These are phyloP conservation scores for Neodidymelliopsis sp. DNA, from an alignment of 2,329 filamentous ascomycete genomes.

Conservation along the genomic window DNA sequence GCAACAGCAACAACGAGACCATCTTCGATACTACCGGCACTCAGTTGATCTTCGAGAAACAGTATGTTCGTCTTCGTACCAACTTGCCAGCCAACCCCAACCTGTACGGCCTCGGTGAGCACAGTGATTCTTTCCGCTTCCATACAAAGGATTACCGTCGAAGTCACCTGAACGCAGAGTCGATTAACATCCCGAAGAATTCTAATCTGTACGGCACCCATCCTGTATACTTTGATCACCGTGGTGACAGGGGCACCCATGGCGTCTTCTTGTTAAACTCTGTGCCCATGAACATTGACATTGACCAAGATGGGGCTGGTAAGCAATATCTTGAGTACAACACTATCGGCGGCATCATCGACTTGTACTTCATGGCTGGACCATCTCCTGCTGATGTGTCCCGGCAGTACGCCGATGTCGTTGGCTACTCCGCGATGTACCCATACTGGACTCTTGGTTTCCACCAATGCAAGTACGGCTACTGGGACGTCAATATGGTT, in stretches of 20 bases:
- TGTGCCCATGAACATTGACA: slow-evolving; percentile 72
- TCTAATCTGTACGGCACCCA: slow-evolving; percentile 77
- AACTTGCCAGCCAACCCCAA: slow-evolving; percentile 72
- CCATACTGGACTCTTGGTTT: slow-evolving; percentile 63
- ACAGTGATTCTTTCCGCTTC: slow-evolving; percentile 73
- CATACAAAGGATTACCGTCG: slow-evolving; percentile 73
- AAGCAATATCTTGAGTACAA: slow-evolving; percentile 82
- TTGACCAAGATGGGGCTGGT: slow-evolving; percentile 66
- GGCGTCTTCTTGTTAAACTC: slow-evolving; percentile 48
- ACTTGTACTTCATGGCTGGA: slow-evolving; percentile 64
- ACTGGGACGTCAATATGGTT: slow-evolving; percentile 67
- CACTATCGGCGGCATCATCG: slow-evolving; percentile 76
- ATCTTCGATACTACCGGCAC: slow-evolving; percentile 75
- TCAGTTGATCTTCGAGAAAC: slow-evolving; percentile 75
- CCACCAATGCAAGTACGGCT: slow-evolving; percentile 62
- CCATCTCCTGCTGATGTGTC: slow-evolving; percentile 56
- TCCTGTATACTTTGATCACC: slow-evolving; percentile 77
- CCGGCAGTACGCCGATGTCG: slow-evolving; percentile 59
- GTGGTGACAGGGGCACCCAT: slow-evolving; percentile 56
- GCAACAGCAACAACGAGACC: slow-evolving; percentile 64
- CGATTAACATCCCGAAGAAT: slow-evolving; percentile 65
- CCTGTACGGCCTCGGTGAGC: slow-evolving; percentile 81
- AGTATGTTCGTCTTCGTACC: slow-evolving; percentile 78
- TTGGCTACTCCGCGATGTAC: slow-evolving; percentile 58
- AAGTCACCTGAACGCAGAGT: slow-evolving; percentile 74